Percentiles rank a stretch among this genome's conserved stretches.
Conservation (phyloP, 2,329 filamentous ascomycete genomes). For the Xylaria sp. region DNA sequence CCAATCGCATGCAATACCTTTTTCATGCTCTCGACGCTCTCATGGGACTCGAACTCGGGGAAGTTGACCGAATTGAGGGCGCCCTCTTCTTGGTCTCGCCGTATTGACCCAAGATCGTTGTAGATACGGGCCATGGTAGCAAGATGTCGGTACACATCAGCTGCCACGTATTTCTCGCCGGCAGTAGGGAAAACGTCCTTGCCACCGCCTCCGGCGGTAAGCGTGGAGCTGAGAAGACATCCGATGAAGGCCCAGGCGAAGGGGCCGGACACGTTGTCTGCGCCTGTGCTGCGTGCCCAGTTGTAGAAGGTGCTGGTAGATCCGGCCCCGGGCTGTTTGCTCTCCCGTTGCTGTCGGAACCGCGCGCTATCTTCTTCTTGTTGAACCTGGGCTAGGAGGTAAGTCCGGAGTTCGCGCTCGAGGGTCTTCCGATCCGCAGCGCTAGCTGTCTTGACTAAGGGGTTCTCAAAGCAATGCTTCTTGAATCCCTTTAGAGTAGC, state of each 20-base stretch:
- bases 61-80: slow-evolving; percentile 51
- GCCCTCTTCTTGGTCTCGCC: slow-evolving; percentile 45
- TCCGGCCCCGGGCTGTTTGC: slow-evolving; percentile 19
- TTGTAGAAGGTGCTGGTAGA: slow-evolving; percentile 36
- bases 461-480: slow-evolving; percentile 33
- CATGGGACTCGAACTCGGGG: slow-evolving; percentile 41
- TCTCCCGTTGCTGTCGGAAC: slow-evolving; percentile 24
- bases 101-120: slow-evolving; percentile 50
- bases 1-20: slow-evolving; percentile 38
- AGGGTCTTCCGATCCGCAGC: slow-evolving; percentile 30
- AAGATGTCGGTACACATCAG: slow-evolving; percentile 37
- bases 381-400: slow-evolving; percentile 34
- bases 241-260: slow-evolving; percentile 37
- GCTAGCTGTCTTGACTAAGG: slow-evolving; percentile 31
- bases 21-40: slow-evolving; percentile 26
- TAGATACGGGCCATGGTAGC: slow-evolving; percentile 48
- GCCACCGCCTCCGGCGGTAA: slow-evolving; percentile 30
- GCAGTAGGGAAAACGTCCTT: slow-evolving; percentile 37
- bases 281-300: slow-evolving; percentile 38
- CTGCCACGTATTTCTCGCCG: slow-evolving; percentile 36
- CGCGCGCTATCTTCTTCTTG: slow-evolving; percentile 36
- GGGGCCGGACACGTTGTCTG: slow-evolving; percentile 36
- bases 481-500: slow-evolving; percentile 35
- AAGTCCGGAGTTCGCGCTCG: slow-evolving; percentile 34
- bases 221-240: slow-evolving; percentile 32